These are phyloP conservation scores for Phytophthora multivora DNA, from an alignment of 352 stramenopile species.

Conservation along the genomic window DNA sequence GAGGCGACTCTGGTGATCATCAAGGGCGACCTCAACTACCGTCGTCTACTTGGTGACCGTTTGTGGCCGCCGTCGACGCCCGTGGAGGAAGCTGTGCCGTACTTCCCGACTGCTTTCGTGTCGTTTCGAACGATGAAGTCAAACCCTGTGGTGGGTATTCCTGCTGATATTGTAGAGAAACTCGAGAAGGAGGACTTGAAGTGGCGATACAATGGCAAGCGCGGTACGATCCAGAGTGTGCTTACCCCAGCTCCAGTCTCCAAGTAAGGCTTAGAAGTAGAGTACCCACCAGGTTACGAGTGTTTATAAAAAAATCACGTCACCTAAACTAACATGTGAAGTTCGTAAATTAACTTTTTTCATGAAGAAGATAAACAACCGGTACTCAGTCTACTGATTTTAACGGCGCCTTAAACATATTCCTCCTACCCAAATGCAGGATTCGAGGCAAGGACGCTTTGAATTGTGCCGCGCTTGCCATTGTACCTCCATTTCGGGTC, in stretches of 20 bases:
- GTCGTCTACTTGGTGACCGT: constrained; percentile 93
- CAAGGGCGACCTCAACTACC: constrained; percentile 98
- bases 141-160: constrained; percentile 66
- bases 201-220: constrained; percentile 73
- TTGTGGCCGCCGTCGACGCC: constrained; percentile 87
- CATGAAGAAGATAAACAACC: too few species aligned
- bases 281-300: not conserved
- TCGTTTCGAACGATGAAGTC: constrained; percentile 79
- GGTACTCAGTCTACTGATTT: too few species aligned
- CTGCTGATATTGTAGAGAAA: constrained; percentile 38
- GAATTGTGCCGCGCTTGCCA: constrained; percentile 67
- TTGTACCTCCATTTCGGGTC: constrained; percentile 72
- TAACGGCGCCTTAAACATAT: too few species aligned
- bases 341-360: too few species aligned
- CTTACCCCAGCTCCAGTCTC: constrained; percentile 17
- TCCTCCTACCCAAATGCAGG: not conserved
- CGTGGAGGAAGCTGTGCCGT: constrained; percentile 85
- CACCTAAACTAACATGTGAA: too few species aligned
- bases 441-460: constrained; percentile 43
- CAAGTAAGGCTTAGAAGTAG: constrained; percentile 17
- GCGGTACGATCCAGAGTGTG: constrained; percentile 72
- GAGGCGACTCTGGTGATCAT: constrained; percentile 91
- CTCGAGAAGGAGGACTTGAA: constrained; percentile 58
- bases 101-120: constrained; percentile 72
- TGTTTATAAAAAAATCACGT: too few species aligned